These are phyloP conservation scores for Neocatenulostroma microsporum DNA, from an alignment of 2,329 filamentous ascomycete species.

Conservation along the genomic window DNA sequence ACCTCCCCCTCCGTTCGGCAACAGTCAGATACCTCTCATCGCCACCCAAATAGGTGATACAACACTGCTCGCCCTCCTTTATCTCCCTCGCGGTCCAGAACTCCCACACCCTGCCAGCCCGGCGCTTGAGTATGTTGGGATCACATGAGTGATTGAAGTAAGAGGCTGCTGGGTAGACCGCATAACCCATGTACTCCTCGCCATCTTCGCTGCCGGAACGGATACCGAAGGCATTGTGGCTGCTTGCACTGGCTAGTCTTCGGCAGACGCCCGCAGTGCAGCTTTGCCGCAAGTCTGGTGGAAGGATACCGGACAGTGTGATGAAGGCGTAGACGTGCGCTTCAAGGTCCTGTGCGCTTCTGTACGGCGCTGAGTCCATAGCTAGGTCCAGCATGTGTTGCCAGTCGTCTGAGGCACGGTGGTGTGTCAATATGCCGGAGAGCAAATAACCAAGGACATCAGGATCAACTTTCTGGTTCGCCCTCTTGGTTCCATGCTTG, in stretches of 20 bases:
- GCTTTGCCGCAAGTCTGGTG: constrained; percentile 27
- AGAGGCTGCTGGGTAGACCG: constrained; percentile 39
- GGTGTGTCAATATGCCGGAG: constrained; percentile 31
- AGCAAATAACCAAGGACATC: constrained; percentile 39
- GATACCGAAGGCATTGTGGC: constrained; percentile 44
- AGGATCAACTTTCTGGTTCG: no score
- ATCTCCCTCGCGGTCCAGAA: constrained; percentile 34
- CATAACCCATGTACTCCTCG: constrained; percentile 43
- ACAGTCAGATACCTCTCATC: constrained; percentile 37
- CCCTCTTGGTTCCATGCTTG: neutral
- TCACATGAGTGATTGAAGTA: constrained; percentile 45
- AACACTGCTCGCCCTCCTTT: constrained; percentile 35
- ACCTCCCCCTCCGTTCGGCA: constrained; percentile 29
- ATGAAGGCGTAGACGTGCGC: constrained; percentile 35
- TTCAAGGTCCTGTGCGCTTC: constrained; percentile 32
- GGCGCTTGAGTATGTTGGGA: constrained; percentile 37
- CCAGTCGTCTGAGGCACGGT: constrained; percentile 27
- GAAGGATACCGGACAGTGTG: constrained; percentile 37
- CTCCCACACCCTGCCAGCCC: constrained; percentile 35
- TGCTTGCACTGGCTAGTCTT: constrained; percentile 33
- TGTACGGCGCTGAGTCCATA: constrained; percentile 36
- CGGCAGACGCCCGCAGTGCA: constrained; percentile 31
- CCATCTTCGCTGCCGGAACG: constrained; percentile 33
- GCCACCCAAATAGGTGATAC: constrained; percentile 43
- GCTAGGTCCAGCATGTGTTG: constrained; percentile 32